Evolutionary conservation across 495 filamentous ascomycete genomes (phyloP).

Genomic region (Trichoderma reesei): DNA sequence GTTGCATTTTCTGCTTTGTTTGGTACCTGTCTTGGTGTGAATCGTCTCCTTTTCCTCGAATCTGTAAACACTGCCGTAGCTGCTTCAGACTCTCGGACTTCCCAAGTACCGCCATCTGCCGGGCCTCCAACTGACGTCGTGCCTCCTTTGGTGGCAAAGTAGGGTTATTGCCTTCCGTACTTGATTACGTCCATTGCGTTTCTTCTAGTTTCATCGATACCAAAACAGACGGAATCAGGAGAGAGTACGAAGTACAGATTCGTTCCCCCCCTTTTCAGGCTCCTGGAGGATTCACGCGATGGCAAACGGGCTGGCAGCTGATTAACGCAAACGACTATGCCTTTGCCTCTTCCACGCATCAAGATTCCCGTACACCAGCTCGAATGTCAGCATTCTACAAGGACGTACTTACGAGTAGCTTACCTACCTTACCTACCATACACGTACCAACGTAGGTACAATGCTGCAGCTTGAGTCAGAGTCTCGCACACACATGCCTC

Average conservation of each 20-base stretch:
- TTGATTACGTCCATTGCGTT: too few relatives aligned
- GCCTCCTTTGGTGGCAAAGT: neutral
- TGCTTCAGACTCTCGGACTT: too few relatives aligned
- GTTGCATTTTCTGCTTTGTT: neutral
- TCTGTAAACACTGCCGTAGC: too few relatives aligned
- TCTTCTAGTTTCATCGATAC: neutral
- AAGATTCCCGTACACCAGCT: neutral
- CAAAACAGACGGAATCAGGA: neutral
- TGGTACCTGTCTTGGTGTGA: neutral
- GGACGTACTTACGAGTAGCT: neutral
- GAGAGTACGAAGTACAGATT: too few relatives aligned
- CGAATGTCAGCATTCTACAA: neutral
- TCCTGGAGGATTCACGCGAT: too few relatives aligned
- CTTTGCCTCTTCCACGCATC: neutral
- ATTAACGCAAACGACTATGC: too few relatives aligned
- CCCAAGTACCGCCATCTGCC: constrained; percentile 6
- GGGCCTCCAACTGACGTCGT: neutral
- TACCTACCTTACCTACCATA: too few relatives aligned
- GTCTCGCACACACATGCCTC: neutral
- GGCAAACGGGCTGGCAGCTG: too few relatives aligned
- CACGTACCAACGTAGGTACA: too few relatives aligned
- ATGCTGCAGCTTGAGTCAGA: neutral
- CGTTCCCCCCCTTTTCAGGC: too few relatives aligned
- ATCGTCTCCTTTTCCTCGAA: too few relatives aligned
- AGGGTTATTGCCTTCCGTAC: neutral